A percentile compares a stretch with the other conserved stretches of the same genome.
phyloP scores from a whole-genome alignment of 1,284 basidiomycete genomes.

The Austroboletus niveus region DNA sequence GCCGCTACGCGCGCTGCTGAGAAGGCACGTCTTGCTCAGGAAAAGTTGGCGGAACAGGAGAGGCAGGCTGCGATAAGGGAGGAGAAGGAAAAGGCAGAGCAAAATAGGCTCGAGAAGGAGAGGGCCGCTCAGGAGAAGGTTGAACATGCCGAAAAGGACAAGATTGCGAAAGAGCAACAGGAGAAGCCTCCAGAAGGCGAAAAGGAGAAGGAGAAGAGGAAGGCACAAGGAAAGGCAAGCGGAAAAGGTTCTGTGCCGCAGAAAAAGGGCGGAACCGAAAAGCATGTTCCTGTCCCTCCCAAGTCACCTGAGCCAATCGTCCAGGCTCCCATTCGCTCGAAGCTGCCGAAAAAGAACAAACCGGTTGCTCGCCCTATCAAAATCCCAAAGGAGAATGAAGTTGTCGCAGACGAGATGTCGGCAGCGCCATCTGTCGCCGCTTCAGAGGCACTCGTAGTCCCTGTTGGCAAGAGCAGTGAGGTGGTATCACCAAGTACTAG shows the following conservation, averaged over 20 bases:
- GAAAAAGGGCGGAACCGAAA: constrained; percentile 22
- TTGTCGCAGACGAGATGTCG: constrained; percentile 41
- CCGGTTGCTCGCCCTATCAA: constrained; percentile 58
- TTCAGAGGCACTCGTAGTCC: constrained; percentile 42
- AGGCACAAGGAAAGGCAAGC: constrained; percentile 31
- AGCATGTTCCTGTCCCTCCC: constrained; percentile 20
- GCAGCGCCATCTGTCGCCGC: constrained; percentile 44
- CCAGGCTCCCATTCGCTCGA: constrained; percentile 72
- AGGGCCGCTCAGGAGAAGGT: constrained; percentile 33
- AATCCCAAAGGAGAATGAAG: constrained; percentile 58
- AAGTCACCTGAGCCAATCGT: constrained; percentile 34
- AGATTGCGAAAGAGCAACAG: constrained; percentile 32
- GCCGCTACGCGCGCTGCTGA: constrained; percentile 49
- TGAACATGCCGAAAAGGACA: constrained; percentile 35
- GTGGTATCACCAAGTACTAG: constrained; percentile 44
- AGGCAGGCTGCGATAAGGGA: constrained; percentile 40
- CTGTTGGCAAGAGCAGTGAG: constrained; percentile 36
- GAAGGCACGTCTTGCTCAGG: constrained; percentile 41
- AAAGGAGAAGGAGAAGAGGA: constrained; percentile 34
- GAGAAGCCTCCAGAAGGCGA: constrained; percentile 32
- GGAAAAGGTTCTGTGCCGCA: constrained; percentile 27
- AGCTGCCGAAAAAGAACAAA: constrained; percentile 78
- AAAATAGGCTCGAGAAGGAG: constrained; percentile 38
- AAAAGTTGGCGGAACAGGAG: constrained; percentile 42
- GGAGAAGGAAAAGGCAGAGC: constrained; percentile 35